A percentile compares a stretch with the other conserved stretches of the same genome.
phyloP scores from a whole-genome alignment of 2,329 filamentous ascomycete species.

The Microascus cirrosus region DNA sequence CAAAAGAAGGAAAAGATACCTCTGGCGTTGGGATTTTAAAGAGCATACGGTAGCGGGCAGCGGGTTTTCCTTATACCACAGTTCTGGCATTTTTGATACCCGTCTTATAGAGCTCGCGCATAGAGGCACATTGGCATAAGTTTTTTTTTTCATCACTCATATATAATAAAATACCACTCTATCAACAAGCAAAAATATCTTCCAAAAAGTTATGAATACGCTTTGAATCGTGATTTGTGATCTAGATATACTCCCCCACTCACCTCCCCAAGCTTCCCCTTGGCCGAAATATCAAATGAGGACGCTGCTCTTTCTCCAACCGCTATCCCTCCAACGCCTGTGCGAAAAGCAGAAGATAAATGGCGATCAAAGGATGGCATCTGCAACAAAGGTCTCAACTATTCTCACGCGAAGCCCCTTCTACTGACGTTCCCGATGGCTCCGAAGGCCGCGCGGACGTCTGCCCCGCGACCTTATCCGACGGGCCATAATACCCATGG shows the following conservation, averaged over 20 bases:
- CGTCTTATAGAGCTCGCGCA: neutral
- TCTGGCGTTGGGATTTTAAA: neutral
- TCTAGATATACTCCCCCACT: too few species aligned
- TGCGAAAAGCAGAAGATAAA: too few species aligned
- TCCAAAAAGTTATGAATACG: too few species aligned
- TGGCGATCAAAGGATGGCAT: neutral
- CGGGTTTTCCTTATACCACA: neutral
- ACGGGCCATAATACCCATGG: conserved; percentile 3
- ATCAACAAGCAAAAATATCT: too few species aligned
- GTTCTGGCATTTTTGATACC: neutral
- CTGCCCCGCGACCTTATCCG: conserved; percentile 1
- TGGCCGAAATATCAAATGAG: too few species aligned
- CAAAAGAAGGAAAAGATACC: neutral
- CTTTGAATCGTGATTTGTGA: too few species aligned
- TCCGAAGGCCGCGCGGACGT: neutral
- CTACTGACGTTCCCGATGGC: neutral
- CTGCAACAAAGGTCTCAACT: neutral
- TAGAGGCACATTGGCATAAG: neutral
- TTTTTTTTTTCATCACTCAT: too few species aligned
- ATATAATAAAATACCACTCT: too few species aligned
- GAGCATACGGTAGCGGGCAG: neutral
- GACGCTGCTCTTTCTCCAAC: too few species aligned
- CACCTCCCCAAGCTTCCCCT: too few species aligned
- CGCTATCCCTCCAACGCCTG: too few species aligned
- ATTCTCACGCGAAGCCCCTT: neutral